Base-by-base conservation (phyloP, 306 rosid genomes). In the Psophocarpus tetragonolobus region DNA sequence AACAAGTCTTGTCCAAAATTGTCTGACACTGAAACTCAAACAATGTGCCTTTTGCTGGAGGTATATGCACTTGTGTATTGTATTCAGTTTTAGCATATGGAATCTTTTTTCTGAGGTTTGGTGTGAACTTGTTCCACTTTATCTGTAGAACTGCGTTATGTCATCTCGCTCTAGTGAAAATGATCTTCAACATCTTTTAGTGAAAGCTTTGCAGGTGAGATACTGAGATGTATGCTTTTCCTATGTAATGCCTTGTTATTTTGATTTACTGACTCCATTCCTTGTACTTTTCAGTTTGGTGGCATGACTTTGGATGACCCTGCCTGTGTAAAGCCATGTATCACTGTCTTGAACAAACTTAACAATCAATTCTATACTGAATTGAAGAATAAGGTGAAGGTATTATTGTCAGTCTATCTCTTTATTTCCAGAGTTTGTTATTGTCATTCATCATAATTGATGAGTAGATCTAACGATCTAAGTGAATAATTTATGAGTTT, bases 41-140 rank as follows among this genome's bases (percentile, higher is more conserved):
- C 90, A 66, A 77, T 89, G 77, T 89, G 97, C 86, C 90, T 91
- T 78, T 82, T 92, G 65, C 84, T 95, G 80, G 97, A 95, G 92
- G 98, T 92, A 82, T 42, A 84, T 71, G 45, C 32, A 42, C 61
- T 61, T 42, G 84, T 71, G 45, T 38, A 42, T 67, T 61, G 23
- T 54, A 3, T 56, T 76, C 20, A 27, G 42, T 66, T 61, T 69
- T 64, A 69, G 60, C 35, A 60, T 10, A 76, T 32, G 57, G 56
- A 60, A 29, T 23, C 5, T 65, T 76, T 48, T 48, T n/a, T 77
- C 66, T 26, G 32, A 66, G 51, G 35, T 71, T 83, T 66, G 70
- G 39, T 76, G 33, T 53, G 57, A 82, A 15, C 68, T 83, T 36
- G 42, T 70, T 67, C 44, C 73, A 80, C 50, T 48, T 78, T 20